Evolutionary conservation across 2,329 filamentous ascomycete species (phyloP).

Genomic region (Colletotrichum australisinense): DNA sequence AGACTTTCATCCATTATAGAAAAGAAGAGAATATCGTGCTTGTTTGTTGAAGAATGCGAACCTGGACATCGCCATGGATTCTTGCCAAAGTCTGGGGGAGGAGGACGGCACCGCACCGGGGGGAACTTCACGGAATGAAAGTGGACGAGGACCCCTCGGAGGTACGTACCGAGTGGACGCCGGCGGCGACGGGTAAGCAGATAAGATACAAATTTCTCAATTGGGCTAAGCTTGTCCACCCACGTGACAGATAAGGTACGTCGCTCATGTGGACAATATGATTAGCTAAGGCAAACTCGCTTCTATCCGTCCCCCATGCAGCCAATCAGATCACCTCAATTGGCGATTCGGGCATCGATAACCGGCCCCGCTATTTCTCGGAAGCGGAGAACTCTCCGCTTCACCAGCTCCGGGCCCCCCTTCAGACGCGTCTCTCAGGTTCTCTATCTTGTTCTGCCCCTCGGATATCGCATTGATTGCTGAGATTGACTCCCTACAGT

Average conservation of each 20-base stretch:
- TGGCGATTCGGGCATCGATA: slow-evolving; percentile 1
- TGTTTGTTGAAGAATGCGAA: slow-evolving; percentile 11
- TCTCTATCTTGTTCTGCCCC: not conserved
- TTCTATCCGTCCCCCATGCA: not conserved
- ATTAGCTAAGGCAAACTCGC: slow-evolving; percentile 7
- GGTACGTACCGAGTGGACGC: not conserved
- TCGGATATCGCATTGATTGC: not conserved
- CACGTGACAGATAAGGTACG: not conserved
- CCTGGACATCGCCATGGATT: slow-evolving; percentile 5
- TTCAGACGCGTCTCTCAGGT: not conserved
- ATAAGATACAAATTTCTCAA: not conserved
- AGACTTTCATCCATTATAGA: slow-evolving; percentile 4
- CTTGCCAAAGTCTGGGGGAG: slow-evolving; percentile 3
- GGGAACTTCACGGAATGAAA: not conserved
- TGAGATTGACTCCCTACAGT: not conserved
- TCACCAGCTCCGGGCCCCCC: not conserved
- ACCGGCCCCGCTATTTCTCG: slow-evolving; percentile 7
- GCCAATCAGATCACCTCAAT: slow-evolving; percentile 6
- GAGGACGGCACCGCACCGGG: not conserved
- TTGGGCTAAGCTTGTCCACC: slow-evolving; percentile 24
- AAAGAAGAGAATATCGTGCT: not conserved
- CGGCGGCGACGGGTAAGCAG: not conserved
- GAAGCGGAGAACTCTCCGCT: slow-evolving; percentile 22
- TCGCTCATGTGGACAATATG: not conserved
- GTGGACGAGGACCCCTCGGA: not conserved